Evolutionary conservation across 75 land plant species (phyloP).

Genomic region (Picea glauca): DNA sequence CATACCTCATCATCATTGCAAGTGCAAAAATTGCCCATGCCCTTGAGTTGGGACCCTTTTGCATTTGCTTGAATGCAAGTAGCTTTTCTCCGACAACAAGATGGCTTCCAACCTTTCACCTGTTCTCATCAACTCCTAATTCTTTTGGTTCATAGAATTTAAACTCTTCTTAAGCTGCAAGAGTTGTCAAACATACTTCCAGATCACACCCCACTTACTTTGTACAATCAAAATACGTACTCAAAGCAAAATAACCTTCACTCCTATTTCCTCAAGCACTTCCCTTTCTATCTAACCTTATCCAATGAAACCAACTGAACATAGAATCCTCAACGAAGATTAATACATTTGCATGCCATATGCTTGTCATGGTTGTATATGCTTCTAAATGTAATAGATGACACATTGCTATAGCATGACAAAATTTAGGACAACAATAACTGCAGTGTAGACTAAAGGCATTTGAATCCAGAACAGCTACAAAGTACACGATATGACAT

Average conservation of each 20-base stretch:
- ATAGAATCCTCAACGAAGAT: not conserved
- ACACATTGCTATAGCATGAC: not conserved
- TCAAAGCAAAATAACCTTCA: not conserved
- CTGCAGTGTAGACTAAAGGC: not conserved
- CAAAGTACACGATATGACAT: not conserved
- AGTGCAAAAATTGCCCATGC: no score
- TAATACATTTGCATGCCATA: not conserved
- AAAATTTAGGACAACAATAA: not conserved
- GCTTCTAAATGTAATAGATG: not conserved
- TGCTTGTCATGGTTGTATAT: not conserved
- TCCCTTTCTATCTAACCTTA: not conserved
- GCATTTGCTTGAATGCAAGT: not conserved
- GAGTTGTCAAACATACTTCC: not conserved
- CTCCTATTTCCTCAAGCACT: not conserved
- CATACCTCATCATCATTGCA: no score
- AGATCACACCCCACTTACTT: not conserved
- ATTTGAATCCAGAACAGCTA: not conserved
- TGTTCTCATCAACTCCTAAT: no score
- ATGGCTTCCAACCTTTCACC: no score
- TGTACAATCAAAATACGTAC: not conserved
- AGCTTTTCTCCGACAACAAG: not conserved
- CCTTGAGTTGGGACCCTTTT: no score
- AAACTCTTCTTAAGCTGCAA: not conserved
- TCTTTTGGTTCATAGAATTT: not conserved
- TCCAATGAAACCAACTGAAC: constrained; percentile 1